phyloP scores from a whole-genome alignment of 148 eudicot species.

The Rhododendron griersonianum region DNA sequence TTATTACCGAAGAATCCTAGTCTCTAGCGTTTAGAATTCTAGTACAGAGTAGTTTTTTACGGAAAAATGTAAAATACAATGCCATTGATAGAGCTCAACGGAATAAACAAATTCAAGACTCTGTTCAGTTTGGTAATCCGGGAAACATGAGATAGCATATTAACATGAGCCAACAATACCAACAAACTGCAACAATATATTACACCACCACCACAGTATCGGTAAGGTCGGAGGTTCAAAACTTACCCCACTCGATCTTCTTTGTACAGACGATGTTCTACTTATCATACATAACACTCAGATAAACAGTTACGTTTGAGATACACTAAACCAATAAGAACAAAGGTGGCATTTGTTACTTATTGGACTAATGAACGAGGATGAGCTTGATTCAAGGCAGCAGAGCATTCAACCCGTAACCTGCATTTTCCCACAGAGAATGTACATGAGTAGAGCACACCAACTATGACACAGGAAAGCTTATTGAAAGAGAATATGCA shows the following conservation, averaged over 20 bases:
- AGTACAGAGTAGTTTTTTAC: neutral
- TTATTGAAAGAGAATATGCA: neutral
- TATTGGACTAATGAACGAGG: neutral
- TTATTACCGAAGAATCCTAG: neutral
- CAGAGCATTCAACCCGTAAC: neutral
- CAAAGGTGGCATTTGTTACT: neutral
- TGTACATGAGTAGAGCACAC: neutral
- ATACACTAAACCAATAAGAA: neutral
- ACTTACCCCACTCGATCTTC: neutral
- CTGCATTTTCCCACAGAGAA: constrained; percentile 11
- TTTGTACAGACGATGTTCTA: neutral
- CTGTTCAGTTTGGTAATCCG: neutral
- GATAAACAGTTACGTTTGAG: neutral
- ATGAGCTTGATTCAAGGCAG: neutral
- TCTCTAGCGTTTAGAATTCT: neutral
- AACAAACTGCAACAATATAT: neutral
- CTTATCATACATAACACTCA: neutral
- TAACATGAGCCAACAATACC: neutral
- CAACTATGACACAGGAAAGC: neutral
- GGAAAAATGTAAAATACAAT: neutral
- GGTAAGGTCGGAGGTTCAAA: neutral
- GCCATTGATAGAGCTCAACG: neutral
- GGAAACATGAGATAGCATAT: neutral
- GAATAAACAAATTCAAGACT: neutral
- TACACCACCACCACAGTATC: neutral